These are phyloP conservation scores for Alternaria triticimaculans DNA, from an alignment of 2,329 filamentous ascomycete genomes.

Conservation along the genomic window DNA sequence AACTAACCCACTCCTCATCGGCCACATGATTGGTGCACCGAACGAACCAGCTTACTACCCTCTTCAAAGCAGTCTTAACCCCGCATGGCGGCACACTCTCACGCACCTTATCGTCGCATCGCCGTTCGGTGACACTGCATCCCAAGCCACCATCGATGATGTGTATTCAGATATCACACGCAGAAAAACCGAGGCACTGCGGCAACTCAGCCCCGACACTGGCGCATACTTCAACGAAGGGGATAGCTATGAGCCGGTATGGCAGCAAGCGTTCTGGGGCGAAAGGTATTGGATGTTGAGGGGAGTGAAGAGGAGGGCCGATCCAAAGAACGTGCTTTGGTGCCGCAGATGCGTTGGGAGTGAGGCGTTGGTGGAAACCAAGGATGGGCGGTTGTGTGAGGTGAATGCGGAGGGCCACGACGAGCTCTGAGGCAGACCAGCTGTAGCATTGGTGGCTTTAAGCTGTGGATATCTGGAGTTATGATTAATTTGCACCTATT, in stretches of 20 bases:
- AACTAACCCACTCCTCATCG: slow-evolving; percentile 26
- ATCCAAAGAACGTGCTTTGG: slow-evolving; percentile 32
- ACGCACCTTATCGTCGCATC: slow-evolving; percentile 25
- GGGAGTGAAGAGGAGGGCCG: slow-evolving; percentile 28
- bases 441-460: not conserved
- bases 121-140: slow-evolving; percentile 19
- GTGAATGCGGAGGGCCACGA: not conserved
- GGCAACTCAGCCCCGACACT: slow-evolving; percentile 24
- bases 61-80: slow-evolving; percentile 21
- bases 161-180: slow-evolving; percentile 28
- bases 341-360: slow-evolving; percentile 37
- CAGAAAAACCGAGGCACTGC: slow-evolving; percentile 23
- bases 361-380: slow-evolving; percentile 25
- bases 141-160: slow-evolving; percentile 8
- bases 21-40: slow-evolving; percentile 30
- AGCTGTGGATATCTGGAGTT: fast-evolving
- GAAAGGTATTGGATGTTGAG: slow-evolving; percentile 23
- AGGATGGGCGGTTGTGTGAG: slow-evolving; percentile 27
- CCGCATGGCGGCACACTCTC: slow-evolving; percentile 36
- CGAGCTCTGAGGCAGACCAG: not conserved
- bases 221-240: slow-evolving; percentile 42
- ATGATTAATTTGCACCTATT: not conserved
- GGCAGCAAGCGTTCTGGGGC: slow-evolving; percentile 34
- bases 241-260: slow-evolving; percentile 33
- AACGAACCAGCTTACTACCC: slow-evolving; percentile 24